These are phyloP conservation scores for Eragrostis tef DNA, from an alignment of 202 grass and related monocot genomes.

Conservation along the genomic window DNA sequence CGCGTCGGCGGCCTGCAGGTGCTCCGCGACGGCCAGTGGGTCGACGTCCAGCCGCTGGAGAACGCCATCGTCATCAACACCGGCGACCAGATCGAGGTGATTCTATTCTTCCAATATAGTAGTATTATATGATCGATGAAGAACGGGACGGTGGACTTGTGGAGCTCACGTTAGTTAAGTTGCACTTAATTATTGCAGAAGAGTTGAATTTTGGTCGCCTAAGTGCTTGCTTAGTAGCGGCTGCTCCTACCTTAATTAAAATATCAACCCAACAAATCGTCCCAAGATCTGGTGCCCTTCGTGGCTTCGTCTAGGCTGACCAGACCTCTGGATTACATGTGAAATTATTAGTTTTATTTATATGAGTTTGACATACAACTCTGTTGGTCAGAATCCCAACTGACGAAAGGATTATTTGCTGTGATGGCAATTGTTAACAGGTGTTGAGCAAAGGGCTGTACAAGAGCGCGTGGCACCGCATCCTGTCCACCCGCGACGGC, in stretches of 20 bases:
- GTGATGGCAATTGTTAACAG: not conserved
- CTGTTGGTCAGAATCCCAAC: not conserved
- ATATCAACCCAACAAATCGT: conserved; percentile 25
- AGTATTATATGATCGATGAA: not conserved
- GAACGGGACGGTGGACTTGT: conserved; percentile 36
- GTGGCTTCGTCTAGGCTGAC: too few species aligned
- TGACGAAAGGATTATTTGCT: not conserved
- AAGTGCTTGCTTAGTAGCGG: conserved; percentile 25
- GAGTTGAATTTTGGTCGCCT: conserved; percentile 3
- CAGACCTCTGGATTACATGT: not conserved
- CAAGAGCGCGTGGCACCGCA: conserved; percentile 89
- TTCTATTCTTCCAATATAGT: not conserved
- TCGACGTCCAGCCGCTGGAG: conserved; percentile 75
- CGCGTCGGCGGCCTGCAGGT: conserved; percentile 70
- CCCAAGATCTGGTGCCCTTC: conserved; percentile 4
- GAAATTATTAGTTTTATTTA: not conserved
- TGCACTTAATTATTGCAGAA: conserved; percentile 31
- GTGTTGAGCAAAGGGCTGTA: conserved; percentile 79
- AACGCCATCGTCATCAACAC: conserved; percentile 96
- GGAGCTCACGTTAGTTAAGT: conserved; percentile 43
- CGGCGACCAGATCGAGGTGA: conserved; percentile 86
- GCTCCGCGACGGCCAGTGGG: conserved; percentile 65
- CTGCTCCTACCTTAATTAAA: conserved; percentile 1
- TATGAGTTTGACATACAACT: not conserved
- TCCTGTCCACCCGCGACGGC: conserved; percentile 60